These are phyloP conservation scores for Dioscorea alata DNA, from an alignment of 106 monocot genomes.

Conservation along the genomic window DNA sequence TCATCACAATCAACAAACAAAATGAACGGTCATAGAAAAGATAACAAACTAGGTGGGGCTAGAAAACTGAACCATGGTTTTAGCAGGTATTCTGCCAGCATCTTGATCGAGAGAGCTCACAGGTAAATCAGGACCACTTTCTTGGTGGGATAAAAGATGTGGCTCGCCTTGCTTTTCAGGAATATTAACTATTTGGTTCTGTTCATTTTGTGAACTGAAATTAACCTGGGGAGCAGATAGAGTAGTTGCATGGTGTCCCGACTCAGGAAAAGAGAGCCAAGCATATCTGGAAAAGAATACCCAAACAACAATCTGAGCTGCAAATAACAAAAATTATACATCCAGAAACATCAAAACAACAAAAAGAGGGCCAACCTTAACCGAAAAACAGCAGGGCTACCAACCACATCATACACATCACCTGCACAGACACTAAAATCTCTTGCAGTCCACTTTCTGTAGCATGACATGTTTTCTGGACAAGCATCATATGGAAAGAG, in stretches of 20 bases:
- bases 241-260: slow-evolving; percentile 3
- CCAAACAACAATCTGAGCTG: background rate
- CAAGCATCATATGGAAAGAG: slow-evolving; percentile 48
- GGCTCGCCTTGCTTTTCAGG: slow-evolving; percentile 3
- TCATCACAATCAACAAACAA: background rate
- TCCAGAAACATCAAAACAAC: background rate
- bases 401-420: slow-evolving; percentile 52
- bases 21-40: background rate
- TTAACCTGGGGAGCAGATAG: background rate
- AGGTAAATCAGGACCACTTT: background rate
- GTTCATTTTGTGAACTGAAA: background rate
- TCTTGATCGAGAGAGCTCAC: slow-evolving; percentile 1
- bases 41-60: background rate
- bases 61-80: slow-evolving; percentile 15
- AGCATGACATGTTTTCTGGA: slow-evolving; percentile 14
- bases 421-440: slow-evolving; percentile 36
- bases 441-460: slow-evolving; percentile 44
- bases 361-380: slow-evolving; percentile 40
- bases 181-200: slow-evolving; percentile 1
- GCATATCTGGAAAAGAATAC: slow-evolving; percentile 32
- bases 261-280: slow-evolving; percentile 26
- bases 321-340: background rate
- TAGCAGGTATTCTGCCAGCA: background rate
- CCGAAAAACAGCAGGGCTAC: slow-evolving; percentile 50
- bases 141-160: slow-evolving; percentile 6